Conservation (phyloP, 2,329 filamentous ascomycete species). For the Cylindrodendrum hubeiense region DNA sequence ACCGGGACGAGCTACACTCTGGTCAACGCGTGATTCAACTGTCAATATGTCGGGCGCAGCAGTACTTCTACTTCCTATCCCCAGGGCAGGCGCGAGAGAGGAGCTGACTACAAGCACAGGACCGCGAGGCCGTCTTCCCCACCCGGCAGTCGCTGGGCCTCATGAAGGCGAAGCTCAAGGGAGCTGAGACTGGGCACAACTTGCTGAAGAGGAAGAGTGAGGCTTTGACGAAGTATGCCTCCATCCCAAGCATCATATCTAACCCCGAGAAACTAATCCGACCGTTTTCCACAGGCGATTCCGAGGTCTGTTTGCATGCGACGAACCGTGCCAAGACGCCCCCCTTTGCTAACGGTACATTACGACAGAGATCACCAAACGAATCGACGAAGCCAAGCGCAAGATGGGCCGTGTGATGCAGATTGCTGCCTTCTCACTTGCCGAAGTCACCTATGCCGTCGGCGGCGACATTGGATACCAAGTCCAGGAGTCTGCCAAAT, state of each 20-base stretch:
- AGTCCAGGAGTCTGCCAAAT: constrained; percentile 94
- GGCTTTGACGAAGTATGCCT: constrained; percentile 89
- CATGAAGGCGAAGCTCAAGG: constrained; percentile 99
- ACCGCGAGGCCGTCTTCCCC: constrained; percentile 95
- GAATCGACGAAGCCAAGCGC: constrained; percentile 98
- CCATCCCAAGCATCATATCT: background rate
- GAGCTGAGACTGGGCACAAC: constrained; percentile 90
- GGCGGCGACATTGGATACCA: constrained; percentile 97
- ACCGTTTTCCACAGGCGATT: constrained; percentile 76
- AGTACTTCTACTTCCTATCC: constrained; percentile 31
- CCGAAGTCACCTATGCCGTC: constrained; percentile 97
- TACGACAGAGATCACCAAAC: constrained; percentile 85
- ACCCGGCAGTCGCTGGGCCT: constrained; percentile 95
- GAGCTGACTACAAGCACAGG: constrained; percentile 63
- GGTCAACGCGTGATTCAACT: constrained; percentile 15
- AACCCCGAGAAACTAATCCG: constrained; percentile 11
- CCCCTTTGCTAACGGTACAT: constrained; percentile 27
- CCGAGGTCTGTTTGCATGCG: constrained; percentile 70
- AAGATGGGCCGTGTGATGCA: constrained; percentile 99
- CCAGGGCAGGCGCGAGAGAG: background rate
- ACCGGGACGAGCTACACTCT: constrained; percentile 2
- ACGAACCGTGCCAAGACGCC: constrained; percentile 15
- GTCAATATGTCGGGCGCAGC: constrained; percentile 50
- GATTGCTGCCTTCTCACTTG: constrained; percentile 96
- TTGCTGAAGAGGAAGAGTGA: constrained; percentile 98